Evolutionary conservation across 176 grass and related monocot genomes (phyloP).

Genomic region (Alopecurus myosuroides): DNA sequence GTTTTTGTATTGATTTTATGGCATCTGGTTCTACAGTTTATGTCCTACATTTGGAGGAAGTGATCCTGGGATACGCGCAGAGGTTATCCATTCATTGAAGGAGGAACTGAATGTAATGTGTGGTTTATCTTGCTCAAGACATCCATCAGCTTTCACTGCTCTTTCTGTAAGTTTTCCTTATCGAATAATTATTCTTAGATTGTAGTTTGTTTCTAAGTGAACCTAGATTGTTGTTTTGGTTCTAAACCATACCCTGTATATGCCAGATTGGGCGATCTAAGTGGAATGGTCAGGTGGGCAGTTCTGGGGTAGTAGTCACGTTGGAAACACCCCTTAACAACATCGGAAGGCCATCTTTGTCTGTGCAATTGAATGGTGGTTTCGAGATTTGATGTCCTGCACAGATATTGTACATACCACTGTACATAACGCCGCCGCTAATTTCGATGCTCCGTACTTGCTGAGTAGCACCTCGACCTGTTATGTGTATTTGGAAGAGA

Average conservation of each 20-base stretch:
- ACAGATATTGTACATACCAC: conserved; percentile 49
- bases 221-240: background rate
- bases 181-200: too few relatives aligned
- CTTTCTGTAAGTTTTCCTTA: conserved; percentile 61
- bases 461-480: conserved; percentile 17
- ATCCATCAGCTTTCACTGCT: conserved; percentile 73
- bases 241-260: background rate
- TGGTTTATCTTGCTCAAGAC: conserved; percentile 55
- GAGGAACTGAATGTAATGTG: conserved; percentile 82
- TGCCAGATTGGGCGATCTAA: conserved; percentile 90
- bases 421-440: conserved; percentile 53
- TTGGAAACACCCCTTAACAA: conserved; percentile 79
- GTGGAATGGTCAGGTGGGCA: conserved; percentile 93
- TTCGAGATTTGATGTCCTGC: conserved; percentile 60
- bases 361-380: conserved; percentile 89
- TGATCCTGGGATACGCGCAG: conserved; percentile 70
- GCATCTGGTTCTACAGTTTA: conserved; percentile 36
- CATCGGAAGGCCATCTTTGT: conserved; percentile 69
- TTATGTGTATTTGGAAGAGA: conserved; percentile 30
- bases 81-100: conserved; percentile 77
- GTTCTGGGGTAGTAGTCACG: conserved; percentile 76
- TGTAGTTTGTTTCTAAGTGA: background rate
- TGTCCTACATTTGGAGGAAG: conserved; percentile 87
- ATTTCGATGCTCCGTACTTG: background rate
- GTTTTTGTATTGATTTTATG: background rate